Evolutionary conservation across 805 yeast genomes (phyloP).

Genomic region (Cyberlindnera suaveolens): DNA sequence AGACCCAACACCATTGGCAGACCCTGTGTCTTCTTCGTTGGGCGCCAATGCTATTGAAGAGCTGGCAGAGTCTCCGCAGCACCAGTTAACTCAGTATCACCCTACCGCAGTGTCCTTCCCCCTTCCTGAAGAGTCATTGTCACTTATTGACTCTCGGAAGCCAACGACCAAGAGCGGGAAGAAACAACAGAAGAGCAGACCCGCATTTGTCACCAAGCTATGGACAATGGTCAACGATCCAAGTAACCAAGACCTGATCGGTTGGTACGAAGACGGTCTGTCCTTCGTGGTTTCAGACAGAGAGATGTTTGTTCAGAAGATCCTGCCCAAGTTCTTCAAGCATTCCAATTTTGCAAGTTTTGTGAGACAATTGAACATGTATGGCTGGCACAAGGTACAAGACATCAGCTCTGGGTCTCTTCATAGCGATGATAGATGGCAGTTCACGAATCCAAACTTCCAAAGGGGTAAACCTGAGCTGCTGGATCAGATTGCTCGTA

Average conservation of each 20-base stretch:
- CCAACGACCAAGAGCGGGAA: constrained; percentile 2
- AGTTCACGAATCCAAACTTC: constrained; percentile 81
- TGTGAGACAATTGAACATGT: constrained; percentile 95
- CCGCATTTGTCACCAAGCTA: constrained; percentile 88
- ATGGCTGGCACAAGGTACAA: constrained; percentile 98
- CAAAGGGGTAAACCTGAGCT: constrained; percentile 74
- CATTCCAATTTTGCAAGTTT: constrained; percentile 94
- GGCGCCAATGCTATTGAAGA: no score
- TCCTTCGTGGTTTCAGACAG: constrained; percentile 80
- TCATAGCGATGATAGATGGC: constrained; percentile 76
- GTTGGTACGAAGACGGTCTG: constrained; percentile 83
- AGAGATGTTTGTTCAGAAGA: constrained; percentile 72
- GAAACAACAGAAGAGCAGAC: constrained; percentile 43
- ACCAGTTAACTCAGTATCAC: background rate
- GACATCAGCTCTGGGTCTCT: constrained; percentile 77
- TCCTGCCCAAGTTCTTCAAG: constrained; percentile 88
- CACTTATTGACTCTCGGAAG: constrained; percentile 4
- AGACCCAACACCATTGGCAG: background rate
- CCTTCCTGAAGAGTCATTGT: background rate
- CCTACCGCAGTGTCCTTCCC: background rate
- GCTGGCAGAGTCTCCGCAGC: no score
- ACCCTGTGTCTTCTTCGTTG: no score
- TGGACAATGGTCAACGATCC: constrained; percentile 95
- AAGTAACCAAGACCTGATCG: constrained; percentile 58
- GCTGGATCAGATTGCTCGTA: constrained; percentile 79